A percentile compares a stretch with the other conserved stretches of the same genome.
Conservation (phyloP, 495 filamentous ascomycete genomes). For the Chaetomium cochliodes region DNA sequence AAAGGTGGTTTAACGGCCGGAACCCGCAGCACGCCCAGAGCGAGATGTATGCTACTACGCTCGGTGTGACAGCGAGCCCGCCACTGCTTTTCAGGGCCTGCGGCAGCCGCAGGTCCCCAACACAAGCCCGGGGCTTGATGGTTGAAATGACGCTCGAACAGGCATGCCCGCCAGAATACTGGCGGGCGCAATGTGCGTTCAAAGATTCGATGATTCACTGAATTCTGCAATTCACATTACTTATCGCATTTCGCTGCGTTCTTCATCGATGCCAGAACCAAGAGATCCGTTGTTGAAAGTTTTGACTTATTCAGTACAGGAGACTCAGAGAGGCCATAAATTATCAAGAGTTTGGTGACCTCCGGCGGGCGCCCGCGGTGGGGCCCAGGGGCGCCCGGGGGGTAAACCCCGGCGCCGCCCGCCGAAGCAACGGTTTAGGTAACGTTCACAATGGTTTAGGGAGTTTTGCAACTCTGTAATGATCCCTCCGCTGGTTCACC, state of each 20-base stretch:
- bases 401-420: background rate
- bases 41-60: conserved; percentile 3
- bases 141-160: conserved; percentile 36
- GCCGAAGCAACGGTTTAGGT: conserved; percentile 33
- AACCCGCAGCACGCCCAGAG: conserved; percentile 3
- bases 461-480: conserved; percentile 52
- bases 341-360: conserved; percentile 27
- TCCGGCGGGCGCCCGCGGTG: conserved; percentile 35
- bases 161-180: conserved; percentile 62
- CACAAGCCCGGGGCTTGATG: conserved; percentile 36
- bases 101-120: conserved; percentile 7
- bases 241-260: conserved; percentile 72
- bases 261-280: conserved; percentile 66
- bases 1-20: conserved; percentile 3
- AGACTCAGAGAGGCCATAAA: conserved; percentile 39
- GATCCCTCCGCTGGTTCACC: conserved; percentile 70
- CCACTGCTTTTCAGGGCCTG: conserved; percentile 7
- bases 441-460: conserved; percentile 40
- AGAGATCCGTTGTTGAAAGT: conserved; percentile 61
- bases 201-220: conserved; percentile 74
- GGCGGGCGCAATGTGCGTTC: conserved; percentile 54
- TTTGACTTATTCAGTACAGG: conserved; percentile 50
- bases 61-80: conserved; percentile 6
- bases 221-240: conserved; percentile 74
- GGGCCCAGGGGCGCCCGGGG: conserved; percentile 1